Evolutionary conservation across 2,329 filamentous ascomycete species (phyloP).

Genomic region (Colletotrichum navitas): DNA sequence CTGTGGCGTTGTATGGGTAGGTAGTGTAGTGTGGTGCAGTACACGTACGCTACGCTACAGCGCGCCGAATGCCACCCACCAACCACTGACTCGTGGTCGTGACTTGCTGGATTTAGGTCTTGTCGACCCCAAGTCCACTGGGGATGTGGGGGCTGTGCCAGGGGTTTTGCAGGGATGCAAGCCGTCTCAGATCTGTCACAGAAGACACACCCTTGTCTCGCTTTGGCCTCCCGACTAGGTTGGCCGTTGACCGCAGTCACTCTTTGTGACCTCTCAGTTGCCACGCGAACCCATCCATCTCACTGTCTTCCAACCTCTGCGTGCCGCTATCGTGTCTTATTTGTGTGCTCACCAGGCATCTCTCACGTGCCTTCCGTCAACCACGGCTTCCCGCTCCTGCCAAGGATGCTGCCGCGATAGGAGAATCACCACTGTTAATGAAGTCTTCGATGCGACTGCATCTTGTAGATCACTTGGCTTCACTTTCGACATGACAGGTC

Average conservation of each 20-base stretch:
- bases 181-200: slow-evolving; percentile 61
- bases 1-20: not conserved
- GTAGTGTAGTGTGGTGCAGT: not conserved
- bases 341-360: not conserved
- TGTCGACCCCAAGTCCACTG: slow-evolving; percentile 40
- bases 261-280: slow-evolving; percentile 11
- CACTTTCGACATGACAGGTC: not conserved
- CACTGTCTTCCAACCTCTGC: not conserved
- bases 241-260: slow-evolving; percentile 31
- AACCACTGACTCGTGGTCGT: slow-evolving; percentile 34
- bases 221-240: slow-evolving; percentile 38
- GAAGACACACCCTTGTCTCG: slow-evolving; percentile 46
- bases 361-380: not conserved
- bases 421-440: no score
- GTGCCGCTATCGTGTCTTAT: not conserved
- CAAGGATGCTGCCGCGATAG: not conserved
- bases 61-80: slow-evolving; percentile 30
- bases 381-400: not conserved
- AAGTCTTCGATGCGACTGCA: not conserved
- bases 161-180: slow-evolving; percentile 46
- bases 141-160: slow-evolving; percentile 43
- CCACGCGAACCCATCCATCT: slow-evolving; percentile 6
- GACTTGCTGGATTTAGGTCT: slow-evolving; percentile 39
- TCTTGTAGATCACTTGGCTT: not conserved
- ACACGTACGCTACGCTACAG: slow-evolving; percentile 11